A percentile compares a stretch with the other conserved stretches of the same genome.
Conservation (phyloP, 352 stramenopile genomes). For the Phytophthora pini region DNA sequence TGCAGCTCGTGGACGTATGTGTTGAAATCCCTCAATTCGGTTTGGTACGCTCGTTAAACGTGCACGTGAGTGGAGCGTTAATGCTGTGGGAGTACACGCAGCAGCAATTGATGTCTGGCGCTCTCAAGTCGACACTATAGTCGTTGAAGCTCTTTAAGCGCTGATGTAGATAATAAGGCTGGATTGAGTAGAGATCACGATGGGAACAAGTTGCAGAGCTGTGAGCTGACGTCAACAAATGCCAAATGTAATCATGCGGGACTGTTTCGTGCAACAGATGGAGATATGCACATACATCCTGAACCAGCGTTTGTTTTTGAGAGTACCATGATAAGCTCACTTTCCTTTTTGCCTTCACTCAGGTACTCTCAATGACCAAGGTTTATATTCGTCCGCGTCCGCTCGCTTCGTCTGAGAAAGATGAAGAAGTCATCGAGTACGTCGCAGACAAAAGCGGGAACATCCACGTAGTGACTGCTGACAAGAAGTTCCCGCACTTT, state of each 20-base stretch:
- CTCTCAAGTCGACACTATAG: constrained; percentile 24
- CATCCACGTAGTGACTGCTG: neutral
- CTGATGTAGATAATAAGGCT: neutral
- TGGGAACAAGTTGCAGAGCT: no score
- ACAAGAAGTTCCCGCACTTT: constrained; percentile 42
- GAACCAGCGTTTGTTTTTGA: neutral
- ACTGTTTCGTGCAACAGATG: neutral
- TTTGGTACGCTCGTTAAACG: constrained; percentile 97
- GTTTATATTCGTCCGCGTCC: constrained; percentile 50
- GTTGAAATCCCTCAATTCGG: constrained; percentile 98
- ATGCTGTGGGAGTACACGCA: constrained; percentile 97
- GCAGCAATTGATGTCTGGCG: constrained; percentile 67
- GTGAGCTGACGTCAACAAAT: constrained; percentile 3
- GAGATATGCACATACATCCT: constrained; percentile 5
- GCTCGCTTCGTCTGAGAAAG: constrained; percentile 33
- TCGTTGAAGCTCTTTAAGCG: no score
- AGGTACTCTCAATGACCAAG: constrained; percentile 36
- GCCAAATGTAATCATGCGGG: neutral
- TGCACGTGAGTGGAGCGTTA: constrained; percentile 96
- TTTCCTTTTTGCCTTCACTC: neutral
- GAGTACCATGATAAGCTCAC: neutral
- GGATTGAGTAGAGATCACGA: constrained; percentile 7
- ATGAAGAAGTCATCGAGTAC: constrained; percentile 33
- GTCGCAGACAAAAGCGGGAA: constrained; percentile 1
- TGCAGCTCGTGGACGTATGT: constrained; percentile 96